Evolutionary conservation across 2,329 filamentous ascomycete species (phyloP), one percentile per base, ranked within the genome.

Genomic region (Colletotrichum simmondsii): DNA sequence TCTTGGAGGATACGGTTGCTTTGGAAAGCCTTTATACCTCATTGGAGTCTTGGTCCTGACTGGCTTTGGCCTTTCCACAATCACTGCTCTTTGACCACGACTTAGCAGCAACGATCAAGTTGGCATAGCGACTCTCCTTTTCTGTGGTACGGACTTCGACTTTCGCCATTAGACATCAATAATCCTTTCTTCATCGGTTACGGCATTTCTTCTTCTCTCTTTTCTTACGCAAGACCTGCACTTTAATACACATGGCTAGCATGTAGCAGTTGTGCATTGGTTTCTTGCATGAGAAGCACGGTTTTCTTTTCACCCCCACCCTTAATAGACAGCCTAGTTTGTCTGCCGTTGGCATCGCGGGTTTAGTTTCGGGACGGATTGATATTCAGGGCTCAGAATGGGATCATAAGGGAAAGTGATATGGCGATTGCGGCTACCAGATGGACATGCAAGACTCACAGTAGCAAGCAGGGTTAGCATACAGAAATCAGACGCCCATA

Each of bases 241-340:
- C 30, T 37, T 12, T 19, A 37, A 64, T 26, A 35, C 5, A 14
- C 30, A n/a, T 28, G n/a, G 26, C n/a, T 22, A n/a, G 32, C 2
- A 35, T 19, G 14, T 8, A 10, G 49, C 14, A 32, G 10, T 22
- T 1, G 28, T 32, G 19, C 46, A 19, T 10, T 19, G 28, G n/a
- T 37, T n/a, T 37, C 46, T 64, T 12, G 4, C 11, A 22, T 5
- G 12, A 7, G 12, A 35, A 49, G 12, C 54, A 32, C 11, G 26
- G 30, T 42, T 19, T 42, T 24, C 22, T 1, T 19, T 22, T 37
- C 26, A 16, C 67, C 65, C 52, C 63, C 26, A 42, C 69, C 42
- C 52, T 26, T 68, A 68, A 72, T 68, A 32, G 52, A 63, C 65
- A 68, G 28, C 69, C 52, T 62, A 58, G 65, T 46, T 53, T 72